These are phyloP conservation scores for Tricholoma hemisulphureum DNA, from an alignment of 768 basidiomycete genomes.

Conservation along the genomic window DNA sequence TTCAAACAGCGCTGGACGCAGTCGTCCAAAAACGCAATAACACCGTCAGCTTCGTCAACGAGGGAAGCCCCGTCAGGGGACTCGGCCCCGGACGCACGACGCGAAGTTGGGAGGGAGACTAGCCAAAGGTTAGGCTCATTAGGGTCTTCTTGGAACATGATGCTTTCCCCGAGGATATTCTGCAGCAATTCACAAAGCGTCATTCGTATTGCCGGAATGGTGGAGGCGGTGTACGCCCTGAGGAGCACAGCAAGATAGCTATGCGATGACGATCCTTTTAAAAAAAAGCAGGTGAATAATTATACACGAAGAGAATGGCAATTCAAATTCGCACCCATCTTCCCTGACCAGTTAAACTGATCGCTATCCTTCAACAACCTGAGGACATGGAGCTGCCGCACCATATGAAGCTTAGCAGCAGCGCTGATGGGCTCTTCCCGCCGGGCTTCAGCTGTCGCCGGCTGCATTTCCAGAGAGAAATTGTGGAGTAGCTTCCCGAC, in stretches of 20 bases:
- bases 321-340: constrained; percentile 52
- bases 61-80: constrained; percentile 54
- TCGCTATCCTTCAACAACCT: constrained; percentile 72
- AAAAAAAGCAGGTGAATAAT: background rate
- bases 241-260: constrained; percentile 76
- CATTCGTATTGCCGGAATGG: constrained; percentile 47
- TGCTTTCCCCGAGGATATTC: constrained; percentile 64
- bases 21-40: constrained; percentile 77
- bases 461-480: constrained; percentile 26
- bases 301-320: background rate
- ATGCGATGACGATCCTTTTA: constrained; percentile 46
- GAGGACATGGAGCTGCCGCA: constrained; percentile 75
- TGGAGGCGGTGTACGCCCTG: constrained; percentile 52
- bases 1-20: constrained; percentile 80
- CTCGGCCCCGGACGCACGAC: constrained; percentile 33
- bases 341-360: constrained; percentile 76
- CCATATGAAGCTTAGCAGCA: constrained; percentile 36
- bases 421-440: constrained; percentile 30
- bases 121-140: constrained; percentile 79
- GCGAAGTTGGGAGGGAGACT: constrained; percentile 51
- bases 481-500: constrained; percentile 71
- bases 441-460: constrained; percentile 17
- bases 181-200: constrained; percentile 54
- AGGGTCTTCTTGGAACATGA: constrained; percentile 77
- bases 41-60: constrained; percentile 53